phyloP scores from a whole-genome alignment of 768 basidiomycete species.

The Sutorius australiensis region DNA sequence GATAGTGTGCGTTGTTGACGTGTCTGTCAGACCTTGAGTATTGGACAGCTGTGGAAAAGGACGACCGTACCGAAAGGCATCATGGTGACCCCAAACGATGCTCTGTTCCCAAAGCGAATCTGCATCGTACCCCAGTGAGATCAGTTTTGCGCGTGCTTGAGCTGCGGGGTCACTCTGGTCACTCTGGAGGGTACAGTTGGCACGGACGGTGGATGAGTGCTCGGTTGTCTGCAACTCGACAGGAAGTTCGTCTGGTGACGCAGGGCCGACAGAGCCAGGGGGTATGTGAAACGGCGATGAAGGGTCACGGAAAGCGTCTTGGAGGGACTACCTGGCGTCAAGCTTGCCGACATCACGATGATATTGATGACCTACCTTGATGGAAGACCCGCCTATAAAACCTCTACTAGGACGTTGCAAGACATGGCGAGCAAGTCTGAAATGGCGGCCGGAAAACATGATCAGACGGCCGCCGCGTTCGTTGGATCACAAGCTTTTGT shows the following conservation, averaged over 20 bases:
- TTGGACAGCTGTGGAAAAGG: neutral
- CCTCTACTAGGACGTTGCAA: neutral
- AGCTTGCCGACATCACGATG: neutral
- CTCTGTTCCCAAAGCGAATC: conserved; percentile 72
- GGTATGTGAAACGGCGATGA: conserved; percentile 62
- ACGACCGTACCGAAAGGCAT: conserved; percentile 59
- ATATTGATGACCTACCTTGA: conserved; percentile 20
- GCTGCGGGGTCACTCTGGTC: conserved; percentile 15
- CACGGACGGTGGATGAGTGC: neutral
- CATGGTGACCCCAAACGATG: conserved; percentile 79
- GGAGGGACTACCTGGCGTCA: conserved; percentile 45
- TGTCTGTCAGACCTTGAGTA: conserved; percentile 43
- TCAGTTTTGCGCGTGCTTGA: conserved; percentile 43
- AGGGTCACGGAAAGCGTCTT: conserved; percentile 58
- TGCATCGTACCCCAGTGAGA: conserved; percentile 53
- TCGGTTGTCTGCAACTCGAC: neutral
- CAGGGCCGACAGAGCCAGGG: conserved; percentile 57
- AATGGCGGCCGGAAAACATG: conserved; percentile 8
- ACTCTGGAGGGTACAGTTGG: neutral
- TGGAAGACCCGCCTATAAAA: conserved; percentile 22
- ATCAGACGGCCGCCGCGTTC: neutral
- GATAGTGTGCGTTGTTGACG: conserved; percentile 73
- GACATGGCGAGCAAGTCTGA: neutral
- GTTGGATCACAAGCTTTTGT: neutral
- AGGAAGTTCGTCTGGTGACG: conserved; percentile 47